Evolutionary conservation across 306 rosid genomes (phyloP).

Genomic region (Echinosophora koreensis): DNA sequence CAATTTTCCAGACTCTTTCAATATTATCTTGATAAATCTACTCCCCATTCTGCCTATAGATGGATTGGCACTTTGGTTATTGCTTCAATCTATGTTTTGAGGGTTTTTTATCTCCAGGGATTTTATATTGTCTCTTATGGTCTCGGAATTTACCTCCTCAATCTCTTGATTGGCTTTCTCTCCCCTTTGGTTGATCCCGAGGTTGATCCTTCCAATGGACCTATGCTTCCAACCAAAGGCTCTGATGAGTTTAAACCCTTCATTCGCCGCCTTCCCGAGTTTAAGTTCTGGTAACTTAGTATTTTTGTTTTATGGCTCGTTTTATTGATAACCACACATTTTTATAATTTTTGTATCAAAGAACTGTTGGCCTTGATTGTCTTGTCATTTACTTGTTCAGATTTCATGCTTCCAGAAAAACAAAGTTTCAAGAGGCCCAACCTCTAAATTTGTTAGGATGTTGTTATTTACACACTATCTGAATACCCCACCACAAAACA

Average conservation of each 20-base stretch:
- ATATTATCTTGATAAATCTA: slow-evolving; percentile 75
- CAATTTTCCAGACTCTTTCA: slow-evolving; percentile 69
- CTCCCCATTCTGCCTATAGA: slow-evolving; percentile 66
- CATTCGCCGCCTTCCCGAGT: slow-evolving; percentile 92
- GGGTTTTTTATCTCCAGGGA: slow-evolving; percentile 72
- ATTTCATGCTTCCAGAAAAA: background rate
- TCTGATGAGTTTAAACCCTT: slow-evolving; percentile 92
- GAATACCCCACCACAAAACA: too few relatives aligned
- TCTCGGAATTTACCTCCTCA: slow-evolving; percentile 85
- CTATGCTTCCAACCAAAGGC: slow-evolving; percentile 84
- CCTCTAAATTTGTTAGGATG: background rate
- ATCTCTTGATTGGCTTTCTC: slow-evolving; percentile 84
- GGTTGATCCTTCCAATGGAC: slow-evolving; percentile 62
- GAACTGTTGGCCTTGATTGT: background rate
- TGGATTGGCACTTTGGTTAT: slow-evolving; percentile 69
- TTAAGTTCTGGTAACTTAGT: slow-evolving; percentile 85
- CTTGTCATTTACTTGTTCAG: background rate
- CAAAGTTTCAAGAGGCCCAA: slow-evolving; percentile 14
- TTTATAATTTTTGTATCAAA: background rate
- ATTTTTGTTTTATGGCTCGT: background rate
- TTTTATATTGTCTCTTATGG: slow-evolving; percentile 87
- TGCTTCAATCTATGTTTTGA: slow-evolving; percentile 57
- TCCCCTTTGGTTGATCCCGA: slow-evolving; percentile 92
- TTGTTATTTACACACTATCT: background rate
- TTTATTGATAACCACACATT: background rate